Percentiles rank a stretch among this genome's conserved stretches.
Conservation (phyloP, 1,284 basidiomycete species). For the Apiotrichum brassicae region DNA sequence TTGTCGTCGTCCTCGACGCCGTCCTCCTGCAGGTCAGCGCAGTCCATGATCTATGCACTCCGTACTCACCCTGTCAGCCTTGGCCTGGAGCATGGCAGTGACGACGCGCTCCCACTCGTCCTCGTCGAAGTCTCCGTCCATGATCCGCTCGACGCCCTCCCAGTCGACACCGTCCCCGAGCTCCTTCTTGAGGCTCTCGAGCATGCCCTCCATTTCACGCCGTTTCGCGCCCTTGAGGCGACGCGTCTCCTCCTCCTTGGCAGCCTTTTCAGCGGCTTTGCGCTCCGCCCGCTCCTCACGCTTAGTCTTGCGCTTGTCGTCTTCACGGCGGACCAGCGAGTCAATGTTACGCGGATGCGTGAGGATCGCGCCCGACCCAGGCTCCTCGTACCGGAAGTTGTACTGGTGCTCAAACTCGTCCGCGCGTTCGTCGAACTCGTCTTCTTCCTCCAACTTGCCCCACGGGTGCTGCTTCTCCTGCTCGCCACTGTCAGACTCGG, state of each 20-base stretch:
- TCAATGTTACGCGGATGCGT: slow-evolving; percentile 70
- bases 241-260: slow-evolving; percentile 71
- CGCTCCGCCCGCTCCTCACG: slow-evolving; percentile 67
- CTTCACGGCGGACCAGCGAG: slow-evolving; percentile 66
- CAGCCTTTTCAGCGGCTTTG: slow-evolving; percentile 68
- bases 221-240: slow-evolving; percentile 74
- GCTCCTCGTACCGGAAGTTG: slow-evolving; percentile 91
- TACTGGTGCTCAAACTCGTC: slow-evolving; percentile 76
- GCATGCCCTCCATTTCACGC: slow-evolving; percentile 69
- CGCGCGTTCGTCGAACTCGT: slow-evolving; percentile 63
- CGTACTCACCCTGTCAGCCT: slow-evolving; percentile 15
- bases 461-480: slow-evolving; percentile 40
- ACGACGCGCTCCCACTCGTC: slow-evolving; percentile 43
- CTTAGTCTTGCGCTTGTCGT: slow-evolving; percentile 72
- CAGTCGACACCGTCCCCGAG: slow-evolving; percentile 56
- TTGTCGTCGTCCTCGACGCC: slow-evolving; percentile 45
- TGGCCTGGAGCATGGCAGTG: slow-evolving; percentile 29
- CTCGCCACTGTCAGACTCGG: slow-evolving; percentile 27
- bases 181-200: slow-evolving; percentile 57
- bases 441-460: slow-evolving; percentile 49
- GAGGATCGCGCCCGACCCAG: slow-evolving; percentile 65
- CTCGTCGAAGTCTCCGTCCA: slow-evolving; percentile 46
- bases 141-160: slow-evolving; percentile 41
- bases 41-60: not conserved
- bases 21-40: not conserved